Evolutionary conservation across 495 filamentous ascomycete species (phyloP).

Genomic region (Penicillium robsamsonii): DNA sequence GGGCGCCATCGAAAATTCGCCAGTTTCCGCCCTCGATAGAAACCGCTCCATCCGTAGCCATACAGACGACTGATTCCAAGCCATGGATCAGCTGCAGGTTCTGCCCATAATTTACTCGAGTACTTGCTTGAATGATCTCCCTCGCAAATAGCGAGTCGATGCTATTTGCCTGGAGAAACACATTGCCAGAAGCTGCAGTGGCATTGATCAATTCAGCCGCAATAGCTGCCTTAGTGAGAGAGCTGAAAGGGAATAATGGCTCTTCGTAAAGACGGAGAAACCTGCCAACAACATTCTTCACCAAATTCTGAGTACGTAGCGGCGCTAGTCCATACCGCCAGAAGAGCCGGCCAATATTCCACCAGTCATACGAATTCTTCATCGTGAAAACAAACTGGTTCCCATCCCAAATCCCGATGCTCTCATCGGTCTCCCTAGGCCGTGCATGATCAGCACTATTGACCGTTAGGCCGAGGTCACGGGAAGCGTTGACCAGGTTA

Average conservation of each 20-base stretch:
- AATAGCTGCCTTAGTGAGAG: conserved; percentile 62
- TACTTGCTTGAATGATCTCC: conserved; percentile 89
- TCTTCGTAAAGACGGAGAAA: conserved; percentile 81
- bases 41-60: conserved; percentile 85
- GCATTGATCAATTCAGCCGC: conserved; percentile 62
- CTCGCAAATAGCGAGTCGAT: conserved; percentile 65
- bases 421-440: conserved; percentile 41
- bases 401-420: conserved; percentile 85
- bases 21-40: conserved; percentile 86
- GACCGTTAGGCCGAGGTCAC: conserved; percentile 63
- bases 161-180: conserved; percentile 66
- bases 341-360: conserved; percentile 72
- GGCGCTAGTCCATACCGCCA: conserved; percentile 86
- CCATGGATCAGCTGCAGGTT: conserved; percentile 85
- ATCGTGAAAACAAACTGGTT: conserved; percentile 66
- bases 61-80: conserved; percentile 87
- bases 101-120: conserved; percentile 92
- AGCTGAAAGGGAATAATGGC: conserved; percentile 80
- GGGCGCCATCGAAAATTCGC: conserved; percentile 87
- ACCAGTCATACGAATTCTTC: conserved; percentile 64
- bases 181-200: conserved; percentile 67
- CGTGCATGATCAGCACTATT: conserved; percentile 31
- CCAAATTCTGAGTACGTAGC: conserved; percentile 66
- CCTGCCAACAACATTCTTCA: conserved; percentile 65
- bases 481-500: conserved; percentile 74